Conservation (phyloP, 306 rosid species). For the Senna tora region DNA sequence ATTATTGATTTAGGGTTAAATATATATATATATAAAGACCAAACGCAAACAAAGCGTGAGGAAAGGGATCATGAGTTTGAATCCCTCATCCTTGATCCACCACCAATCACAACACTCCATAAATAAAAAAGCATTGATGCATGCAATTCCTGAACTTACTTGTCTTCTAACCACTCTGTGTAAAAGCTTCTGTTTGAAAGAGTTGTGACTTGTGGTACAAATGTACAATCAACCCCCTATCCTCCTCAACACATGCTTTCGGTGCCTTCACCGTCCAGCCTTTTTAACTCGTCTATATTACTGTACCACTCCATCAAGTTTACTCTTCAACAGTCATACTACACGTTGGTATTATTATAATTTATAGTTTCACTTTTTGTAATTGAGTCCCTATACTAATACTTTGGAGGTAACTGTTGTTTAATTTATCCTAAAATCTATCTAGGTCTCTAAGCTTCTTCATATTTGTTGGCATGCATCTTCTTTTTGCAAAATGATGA, state of each 20-base stretch:
- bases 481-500: slow-evolving; percentile 29
- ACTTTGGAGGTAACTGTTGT: too few relatives aligned
- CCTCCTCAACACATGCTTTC: slow-evolving; percentile 9
- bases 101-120: too few relatives aligned
- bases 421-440: too few relatives aligned
- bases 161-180: slow-evolving; percentile 9
- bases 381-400: too few relatives aligned
- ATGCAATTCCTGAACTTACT: too few relatives aligned
- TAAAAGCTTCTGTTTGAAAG: not conserved
- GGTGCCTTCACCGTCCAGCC: slow-evolving; percentile 15
- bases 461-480: not conserved
- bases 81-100: not conserved
- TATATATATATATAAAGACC: slow-evolving; percentile 12
- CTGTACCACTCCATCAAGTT: not conserved
- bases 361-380: too few relatives aligned
- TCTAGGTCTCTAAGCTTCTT: not conserved
- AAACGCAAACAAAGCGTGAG: slow-evolving; percentile 48
- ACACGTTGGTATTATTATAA: too few relatives aligned
- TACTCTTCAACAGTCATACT: not conserved
- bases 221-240: slow-evolving; percentile 11
- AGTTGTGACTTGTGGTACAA: not conserved
- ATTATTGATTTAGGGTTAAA: slow-evolving; percentile 42
- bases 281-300: slow-evolving; percentile 7
- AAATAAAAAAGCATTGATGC: too few relatives aligned
- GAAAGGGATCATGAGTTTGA: slow-evolving; percentile 43